Base-by-base conservation (phyloP, 148 eudicot genomes). In the Polygonum aviculare region DNA sequence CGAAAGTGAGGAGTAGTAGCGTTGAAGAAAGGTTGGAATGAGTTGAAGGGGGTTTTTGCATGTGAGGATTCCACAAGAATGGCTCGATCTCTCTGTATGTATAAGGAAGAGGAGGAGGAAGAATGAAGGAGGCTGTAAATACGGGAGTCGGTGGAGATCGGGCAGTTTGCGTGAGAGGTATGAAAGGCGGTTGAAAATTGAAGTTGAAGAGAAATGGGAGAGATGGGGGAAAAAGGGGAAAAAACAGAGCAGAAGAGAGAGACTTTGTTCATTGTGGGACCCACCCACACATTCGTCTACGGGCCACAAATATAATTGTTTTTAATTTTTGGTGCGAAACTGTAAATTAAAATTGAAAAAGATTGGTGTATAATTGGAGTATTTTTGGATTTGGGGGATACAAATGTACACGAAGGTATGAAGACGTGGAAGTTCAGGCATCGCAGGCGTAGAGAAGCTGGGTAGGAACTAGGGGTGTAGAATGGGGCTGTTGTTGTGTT, bases 111-210 rank as follows among this genome's bases (percentile, higher is more conserved):
- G 40, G 7, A 67, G 70, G 22, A 26, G 41, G 52, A 49, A 16
- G 52, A 4, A 4, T 39, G 31, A 57, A 57, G 40, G 12, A 33
- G 31, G 70, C 70, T 65, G 70, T 65, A 65, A 65, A 33, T 65
- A 14, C 70, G 70, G 70, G 71, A 16, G 72, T 67, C 72, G 72
- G 72, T 67, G 72, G 72, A 67, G 72, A 67, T 67, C 45, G 45
- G 45, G 14, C 41, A 38, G 41, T 67, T 67, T 67, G 72, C 72
- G 72, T 67, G 72, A 67, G 41, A 67, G 6, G 36, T 35, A 15
- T 67, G 72, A 67, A 67, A 67, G 72, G 72, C 72, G 38, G 72
- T 67, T 67, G 72, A 67, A 67, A 67, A 67, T 67, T 67, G 45
- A 38, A 35, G 0, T 36, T 15, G 21, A 67, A 67, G 72, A 67